Evolutionary conservation across 2,329 filamentous ascomycete species (phyloP), one percentile per base, ranked within the genome.

Genomic region (Calonectria hongkongensis): DNA sequence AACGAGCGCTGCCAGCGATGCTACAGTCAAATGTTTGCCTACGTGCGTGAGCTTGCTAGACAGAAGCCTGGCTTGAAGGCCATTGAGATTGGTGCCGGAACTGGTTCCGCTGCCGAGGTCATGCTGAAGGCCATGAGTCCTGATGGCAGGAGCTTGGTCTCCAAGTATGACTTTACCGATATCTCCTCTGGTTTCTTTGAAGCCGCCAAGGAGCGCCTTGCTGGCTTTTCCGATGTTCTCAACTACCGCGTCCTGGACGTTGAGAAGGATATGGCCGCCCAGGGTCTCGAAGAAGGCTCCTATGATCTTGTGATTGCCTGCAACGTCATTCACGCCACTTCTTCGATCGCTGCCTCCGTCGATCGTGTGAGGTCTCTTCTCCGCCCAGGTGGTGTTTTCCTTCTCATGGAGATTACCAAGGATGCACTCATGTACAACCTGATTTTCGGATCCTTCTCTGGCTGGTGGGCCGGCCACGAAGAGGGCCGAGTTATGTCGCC

Each of bases 141-240:
- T 21, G 60, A 58, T 41, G 60, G 60, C 50, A 39, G 30, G 16
- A 66, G 48, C 47, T 25, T 69, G 36, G 58, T 69, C 27, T 72
- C 66, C 45, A 41, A 62, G 9, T 89, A 88, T 70, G 84, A 83
- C 3, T 89, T 83, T 75, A 88, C 88, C 0, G 87, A 89, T 67
- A 84, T 87, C 13, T 85, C 84, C 0, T 65, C 83, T 3, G 83
- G 81, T 5, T 86, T 86, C 76, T 87, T 88, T 60, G 80, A 84
- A 12, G 75, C 79, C 1, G 84, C 83, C 0, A 74, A 80, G 66
- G 77, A 69, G 30, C 21, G 48, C 18, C 60, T 70, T 21, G 39
- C 27, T n/a, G 21, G 58, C n/a, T 85, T 84, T 51, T 71, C 73
- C 0, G 70, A 76, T n/a, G 72, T 74, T 50, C 69, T 81, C 50